Evolutionary conservation across 345 rosid genomes (phyloP), one percentile per base, ranked within the genome.

Genomic region (Eucalyptus dawsonii): DNA sequence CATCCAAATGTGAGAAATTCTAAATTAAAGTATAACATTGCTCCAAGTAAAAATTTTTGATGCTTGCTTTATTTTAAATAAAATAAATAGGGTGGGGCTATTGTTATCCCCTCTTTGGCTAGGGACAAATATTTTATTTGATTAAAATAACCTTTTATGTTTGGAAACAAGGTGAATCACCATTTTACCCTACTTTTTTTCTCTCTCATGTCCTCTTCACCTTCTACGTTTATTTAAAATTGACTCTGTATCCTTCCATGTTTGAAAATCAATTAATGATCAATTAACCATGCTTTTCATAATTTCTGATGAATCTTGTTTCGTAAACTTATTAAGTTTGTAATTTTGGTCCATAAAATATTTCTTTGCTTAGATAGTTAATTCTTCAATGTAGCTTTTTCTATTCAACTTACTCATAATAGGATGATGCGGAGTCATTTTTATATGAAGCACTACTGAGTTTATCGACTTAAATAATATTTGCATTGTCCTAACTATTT

Each of bases 341-440:
- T 67, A 67, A n/a, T n/a, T 67, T 67, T n/a, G 40, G 40, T 27
- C 11, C 0, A n/a, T 15, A 67, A 60, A 67, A n/a, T 67, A 67
- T 5, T 7, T 14, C 22, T 31, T 67, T 15, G 2, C 40, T n/a
- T 13, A 67, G 19, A 67, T n/a, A 0, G 6, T n/a, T 15, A n/a
- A 15, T 67, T 14, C 5, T 67, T 67, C 9, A 7, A n/a, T 67
- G 21, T 67, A 67, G 3, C 11, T 67, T 67, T 67, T 67, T 67
- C 76, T n/a, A n/a, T 67, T n/a, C 19, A 14, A n/a, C 76, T n/a
- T 67, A 67, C n/a, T 25, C 1, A 0, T 49, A 49, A 49, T 2
- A 0, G 14, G 50, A 4, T 0, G 50, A 11, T 0, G 13, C 14
- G 4, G 14, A 10, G 4, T 0, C 14, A 58, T 25, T 11, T 58